These are phyloP conservation scores for Polytolypa hystricis DNA, from an alignment of 2,329 filamentous ascomycete genomes.

Conservation along the genomic window DNA sequence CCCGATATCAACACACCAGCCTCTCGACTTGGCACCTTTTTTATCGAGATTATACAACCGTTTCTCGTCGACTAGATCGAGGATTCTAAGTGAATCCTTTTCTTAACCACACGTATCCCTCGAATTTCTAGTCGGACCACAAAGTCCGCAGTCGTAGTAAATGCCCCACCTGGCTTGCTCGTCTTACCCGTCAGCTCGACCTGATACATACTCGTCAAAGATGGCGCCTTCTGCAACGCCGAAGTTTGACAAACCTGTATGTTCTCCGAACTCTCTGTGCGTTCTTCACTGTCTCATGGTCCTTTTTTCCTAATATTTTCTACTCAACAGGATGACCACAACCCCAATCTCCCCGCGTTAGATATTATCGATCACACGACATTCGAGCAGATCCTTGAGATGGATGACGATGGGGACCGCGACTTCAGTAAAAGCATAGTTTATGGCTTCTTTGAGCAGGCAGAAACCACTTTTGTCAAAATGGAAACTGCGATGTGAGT, in stretches of 20 bases:
- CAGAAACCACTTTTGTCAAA: conserved; percentile 68
- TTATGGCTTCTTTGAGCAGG: conserved; percentile 86
- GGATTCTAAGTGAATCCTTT: background rate
- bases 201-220: conserved; percentile 10
- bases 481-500: conserved; percentile 80
- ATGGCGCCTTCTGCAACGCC: conserved; percentile 10
- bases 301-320: background rate
- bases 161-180: conserved; percentile 12
- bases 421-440: conserved; percentile 88
- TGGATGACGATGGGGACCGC: conserved; percentile 82
- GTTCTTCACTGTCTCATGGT: background rate
- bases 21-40: background rate
- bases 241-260: conserved; percentile 5
- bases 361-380: conserved; percentile 68
- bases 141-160: conserved; percentile 5
- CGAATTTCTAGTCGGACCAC: no score
- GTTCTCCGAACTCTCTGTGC: background rate
- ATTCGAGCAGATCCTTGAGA: conserved; percentile 93
- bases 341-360: conserved; percentile 46
- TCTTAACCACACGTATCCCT: background rate
- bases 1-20: background rate
- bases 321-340: conserved; percentile 28
- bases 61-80: background rate
- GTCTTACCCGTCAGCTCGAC: conserved; percentile 7
- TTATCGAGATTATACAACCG: background rate